These are phyloP conservation scores for Colletotrichum musae DNA, from an alignment of 2,329 filamentous ascomycete species.

Conservation along the genomic window DNA sequence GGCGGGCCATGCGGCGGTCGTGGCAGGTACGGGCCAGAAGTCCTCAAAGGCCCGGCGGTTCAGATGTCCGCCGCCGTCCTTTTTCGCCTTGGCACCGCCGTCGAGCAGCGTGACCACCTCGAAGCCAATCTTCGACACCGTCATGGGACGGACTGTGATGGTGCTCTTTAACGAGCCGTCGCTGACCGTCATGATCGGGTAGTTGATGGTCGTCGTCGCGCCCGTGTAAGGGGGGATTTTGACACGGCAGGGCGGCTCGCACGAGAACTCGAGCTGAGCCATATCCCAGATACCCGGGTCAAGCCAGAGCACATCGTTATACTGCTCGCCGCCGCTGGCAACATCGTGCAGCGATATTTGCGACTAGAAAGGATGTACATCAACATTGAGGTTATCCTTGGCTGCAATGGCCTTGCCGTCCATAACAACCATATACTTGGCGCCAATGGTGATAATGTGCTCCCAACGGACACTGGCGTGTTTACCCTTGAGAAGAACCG, in stretches of 20 bases:
- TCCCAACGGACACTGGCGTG: constrained; percentile 43
- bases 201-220: background rate
- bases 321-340: constrained; percentile 7
- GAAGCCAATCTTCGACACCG: constrained; percentile 14
- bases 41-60: background rate
- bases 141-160: constrained; percentile 40
- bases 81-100: background rate
- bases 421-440: constrained; percentile 47
- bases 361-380: constrained; percentile 48
- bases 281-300: constrained; percentile 49
- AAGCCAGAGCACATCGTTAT: constrained; percentile 42
- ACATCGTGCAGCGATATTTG: constrained; percentile 47
- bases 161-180: background rate
- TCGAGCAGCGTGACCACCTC: background rate
- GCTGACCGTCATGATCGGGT: background rate
- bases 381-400: constrained; percentile 47
- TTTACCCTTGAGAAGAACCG: constrained; percentile 44
- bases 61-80: constrained; percentile 31
- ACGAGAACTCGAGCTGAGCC: background rate
- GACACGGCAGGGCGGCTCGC: background rate
- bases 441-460: constrained; percentile 50
- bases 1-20: constrained; percentile 44
- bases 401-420: constrained; percentile 47
- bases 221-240: background rate
- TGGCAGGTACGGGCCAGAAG: constrained; percentile 43